A percentile compares a stretch with the other conserved stretches of the same genome.
Conservation (phyloP, 257 asterid species). For the Capsicum baccatum region DNA sequence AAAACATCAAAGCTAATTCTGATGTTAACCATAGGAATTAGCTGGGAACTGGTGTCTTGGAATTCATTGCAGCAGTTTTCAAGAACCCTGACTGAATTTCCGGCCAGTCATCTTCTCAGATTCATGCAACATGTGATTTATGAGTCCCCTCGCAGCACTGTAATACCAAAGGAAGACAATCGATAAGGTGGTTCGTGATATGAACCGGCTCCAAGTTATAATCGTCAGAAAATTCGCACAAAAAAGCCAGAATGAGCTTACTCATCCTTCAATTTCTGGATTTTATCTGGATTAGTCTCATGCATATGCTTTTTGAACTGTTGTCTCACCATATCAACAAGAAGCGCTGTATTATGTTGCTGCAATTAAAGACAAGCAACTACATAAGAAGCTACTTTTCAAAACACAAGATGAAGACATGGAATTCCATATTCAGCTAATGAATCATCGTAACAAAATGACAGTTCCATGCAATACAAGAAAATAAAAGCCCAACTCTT, state of each 20-base stretch:
- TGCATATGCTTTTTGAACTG: conserved; percentile 85
- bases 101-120: too few relatives aligned
- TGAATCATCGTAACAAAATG: not conserved
- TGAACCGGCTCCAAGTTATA: not conserved
- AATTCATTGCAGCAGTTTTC: too few relatives aligned
- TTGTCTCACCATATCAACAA: conserved; percentile 74
- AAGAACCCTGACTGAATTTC: too few relatives aligned
- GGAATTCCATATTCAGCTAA: not conserved
- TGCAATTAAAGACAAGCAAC: conserved; percentile 44
- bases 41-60: too few relatives aligned
- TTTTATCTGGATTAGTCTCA: conserved; percentile 85
- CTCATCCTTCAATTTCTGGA: conserved; percentile 87
- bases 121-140: too few relatives aligned
- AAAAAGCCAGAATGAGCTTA: conserved; percentile 41
- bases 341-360: conserved; percentile 81
- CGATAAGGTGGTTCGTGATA: not conserved
- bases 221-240: not conserved
- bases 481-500: not conserved
- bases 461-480: not conserved
- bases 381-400: conserved; percentile 30
- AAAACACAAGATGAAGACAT: not conserved
- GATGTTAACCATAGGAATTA: too few relatives aligned
- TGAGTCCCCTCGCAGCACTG: conserved; percentile 93
- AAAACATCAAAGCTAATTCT: too few relatives aligned
- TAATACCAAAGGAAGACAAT: conserved; percentile 29